Evolutionary conservation across 164 flowering plant species (phyloP).

Genomic region (Tinospora cordifolia): DNA sequence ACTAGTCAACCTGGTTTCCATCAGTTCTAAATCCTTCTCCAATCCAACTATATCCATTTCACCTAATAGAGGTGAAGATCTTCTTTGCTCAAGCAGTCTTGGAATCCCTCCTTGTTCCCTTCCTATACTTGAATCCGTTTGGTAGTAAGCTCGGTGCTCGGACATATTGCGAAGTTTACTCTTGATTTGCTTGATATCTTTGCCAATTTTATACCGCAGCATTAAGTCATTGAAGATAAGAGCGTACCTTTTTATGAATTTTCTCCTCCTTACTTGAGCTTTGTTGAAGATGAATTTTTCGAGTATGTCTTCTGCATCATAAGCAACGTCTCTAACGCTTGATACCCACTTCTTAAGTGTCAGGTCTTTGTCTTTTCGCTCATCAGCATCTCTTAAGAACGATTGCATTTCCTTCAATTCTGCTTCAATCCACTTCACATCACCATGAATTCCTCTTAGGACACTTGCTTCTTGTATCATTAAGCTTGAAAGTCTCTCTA

Average conservation of each 20-base stretch:
- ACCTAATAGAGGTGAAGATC: background rate
- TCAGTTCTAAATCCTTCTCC: background rate
- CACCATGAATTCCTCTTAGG: background rate
- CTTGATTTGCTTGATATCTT: background rate
- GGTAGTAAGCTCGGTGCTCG: background rate
- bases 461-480: background rate
- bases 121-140: background rate
- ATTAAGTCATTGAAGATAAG: background rate
- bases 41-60: background rate
- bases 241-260: background rate
- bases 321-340: background rate
- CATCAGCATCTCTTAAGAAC: background rate
- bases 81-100: background rate
- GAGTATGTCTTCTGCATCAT: background rate
- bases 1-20: background rate
- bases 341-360: background rate
- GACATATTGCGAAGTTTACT: background rate
- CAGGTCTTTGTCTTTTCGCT: background rate
- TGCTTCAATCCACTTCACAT: background rate
- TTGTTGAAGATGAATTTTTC: background rate
- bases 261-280: background rate
- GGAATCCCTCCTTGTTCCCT: background rate
- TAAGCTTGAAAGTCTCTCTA: background rate
- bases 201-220: background rate
- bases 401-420: background rate